Evolutionary conservation across 306 rosid species (phyloP), one percentile per base, ranked within the genome.

Genomic region (Vachellia pachyceras): DNA sequence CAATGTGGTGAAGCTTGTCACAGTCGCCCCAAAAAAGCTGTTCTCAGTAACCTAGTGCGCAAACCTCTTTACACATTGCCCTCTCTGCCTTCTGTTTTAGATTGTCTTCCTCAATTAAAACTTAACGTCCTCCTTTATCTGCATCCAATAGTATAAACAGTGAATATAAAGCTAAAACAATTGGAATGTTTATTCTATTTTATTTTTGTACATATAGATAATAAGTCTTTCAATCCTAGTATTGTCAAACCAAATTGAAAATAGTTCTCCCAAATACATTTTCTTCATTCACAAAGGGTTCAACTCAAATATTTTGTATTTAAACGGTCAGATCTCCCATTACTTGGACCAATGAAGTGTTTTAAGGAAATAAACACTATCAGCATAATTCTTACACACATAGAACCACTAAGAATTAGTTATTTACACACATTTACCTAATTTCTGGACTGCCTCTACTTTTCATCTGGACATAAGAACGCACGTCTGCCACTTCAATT

Each of bases 1-100:
- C 78, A 82, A 77, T 69, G 64, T 15, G 22, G 35, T 1, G 29
- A 33, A 20, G 11, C 46, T 68, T 82, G 82, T 85, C 79, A 39
- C 77, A 29, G 69, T 20, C 25, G 68, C 50, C 42, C 44, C 67
- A 37, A 35, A 77, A 73, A 55, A 72, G 18, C 54, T 14, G 8
- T 55, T 58, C 47, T 45, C 47, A n/a, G 1, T 50, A 29, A 17
- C 35, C 12, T 36, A 73, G 63, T 49, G 77, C 63, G 77, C 33
- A 17, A 8, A 13, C 10, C 1, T 37, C 69, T 29, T 23, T 15
- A 15, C 49, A 11, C 15, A 1, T 41, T 71, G 40, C 60, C 14
- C n/a, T 72, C 44, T 11, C 52, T 66, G 8, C 45, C 17, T 66
- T 36, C 44, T 39, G 64, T 37, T 23, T 60, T 25, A 23, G 18